phyloP scores from a whole-genome alignment of 305 asterid species.

The Striga hermonthica region DNA sequence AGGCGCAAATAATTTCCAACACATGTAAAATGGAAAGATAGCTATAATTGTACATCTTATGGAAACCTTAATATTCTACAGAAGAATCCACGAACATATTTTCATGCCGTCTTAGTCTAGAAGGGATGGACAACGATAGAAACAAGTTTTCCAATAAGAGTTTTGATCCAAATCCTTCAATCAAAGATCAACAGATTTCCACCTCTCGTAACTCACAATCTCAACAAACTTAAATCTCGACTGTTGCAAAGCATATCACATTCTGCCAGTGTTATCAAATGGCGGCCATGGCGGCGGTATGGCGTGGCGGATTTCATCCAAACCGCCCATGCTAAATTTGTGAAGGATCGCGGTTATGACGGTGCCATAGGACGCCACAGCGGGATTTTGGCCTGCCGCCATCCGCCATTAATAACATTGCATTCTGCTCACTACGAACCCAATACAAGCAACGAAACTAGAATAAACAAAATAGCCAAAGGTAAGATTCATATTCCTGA shows the following conservation, averaged over 20 bases:
- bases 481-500: conserved; percentile 14
- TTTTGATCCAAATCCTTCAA: not conserved
- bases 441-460: conserved; percentile 1
- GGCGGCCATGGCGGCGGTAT: too few relatives aligned
- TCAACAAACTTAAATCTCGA: conserved; percentile 5
- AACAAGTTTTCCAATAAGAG: not conserved
- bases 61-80: not conserved
- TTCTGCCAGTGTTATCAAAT: not conserved
- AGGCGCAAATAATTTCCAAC: too few relatives aligned
- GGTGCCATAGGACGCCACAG: too few relatives aligned
- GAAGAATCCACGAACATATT: conserved; percentile 7
- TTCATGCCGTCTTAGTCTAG: not conserved
- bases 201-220: conserved; percentile 14
- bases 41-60: too few relatives aligned
- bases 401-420: too few relatives aligned
- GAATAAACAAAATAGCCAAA: not conserved
- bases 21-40: too few relatives aligned
- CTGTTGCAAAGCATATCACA: not conserved
- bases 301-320: too few relatives aligned
- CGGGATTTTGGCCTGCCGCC: too few relatives aligned
- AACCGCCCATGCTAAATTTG: too few relatives aligned
- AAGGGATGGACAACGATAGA: conserved; percentile 1
- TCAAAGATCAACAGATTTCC: not conserved
- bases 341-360: too few relatives aligned
- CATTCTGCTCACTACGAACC: conserved; percentile 3